These are phyloP conservation scores for Syzygium malaccense DNA, from an alignment of 441 rosid genomes.

Conservation along the genomic window DNA sequence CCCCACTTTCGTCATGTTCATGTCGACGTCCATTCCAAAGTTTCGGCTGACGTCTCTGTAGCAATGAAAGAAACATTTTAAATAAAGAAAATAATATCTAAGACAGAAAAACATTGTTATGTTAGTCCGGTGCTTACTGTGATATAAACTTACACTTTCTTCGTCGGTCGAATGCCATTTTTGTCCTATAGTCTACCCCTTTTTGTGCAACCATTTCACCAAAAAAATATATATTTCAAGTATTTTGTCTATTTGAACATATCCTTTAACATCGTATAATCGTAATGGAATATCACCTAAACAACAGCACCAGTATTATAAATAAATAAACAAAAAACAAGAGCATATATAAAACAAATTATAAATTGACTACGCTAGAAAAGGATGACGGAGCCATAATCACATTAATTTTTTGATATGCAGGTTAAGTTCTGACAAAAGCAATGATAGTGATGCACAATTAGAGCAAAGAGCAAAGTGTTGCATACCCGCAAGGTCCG, in stretches of 20 bases:
- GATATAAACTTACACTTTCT: neutral
- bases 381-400: neutral
- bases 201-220: neutral
- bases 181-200: neutral
- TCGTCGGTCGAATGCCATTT: neutral
- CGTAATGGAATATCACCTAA: neutral
- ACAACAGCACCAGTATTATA: neutral
- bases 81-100: neutral
- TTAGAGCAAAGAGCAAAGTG: neutral
- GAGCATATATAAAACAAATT: neutral
- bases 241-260: neutral
- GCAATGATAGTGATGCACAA: neutral
- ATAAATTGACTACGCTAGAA: neutral
- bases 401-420: neutral
- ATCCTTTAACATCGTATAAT: neutral
- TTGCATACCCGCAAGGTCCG: conserved; percentile 73
- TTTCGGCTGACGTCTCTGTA: conserved; percentile 37
- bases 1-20: conserved; percentile 47
- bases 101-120: neutral
- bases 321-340: neutral
- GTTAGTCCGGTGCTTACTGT: neutral
- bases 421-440: neutral
- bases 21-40: conserved; percentile 55
- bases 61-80: conserved; percentile 6
- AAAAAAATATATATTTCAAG: neutral